Conservation (phyloP, 106 monocot genomes). For the Dendrobium nobile region DNA sequence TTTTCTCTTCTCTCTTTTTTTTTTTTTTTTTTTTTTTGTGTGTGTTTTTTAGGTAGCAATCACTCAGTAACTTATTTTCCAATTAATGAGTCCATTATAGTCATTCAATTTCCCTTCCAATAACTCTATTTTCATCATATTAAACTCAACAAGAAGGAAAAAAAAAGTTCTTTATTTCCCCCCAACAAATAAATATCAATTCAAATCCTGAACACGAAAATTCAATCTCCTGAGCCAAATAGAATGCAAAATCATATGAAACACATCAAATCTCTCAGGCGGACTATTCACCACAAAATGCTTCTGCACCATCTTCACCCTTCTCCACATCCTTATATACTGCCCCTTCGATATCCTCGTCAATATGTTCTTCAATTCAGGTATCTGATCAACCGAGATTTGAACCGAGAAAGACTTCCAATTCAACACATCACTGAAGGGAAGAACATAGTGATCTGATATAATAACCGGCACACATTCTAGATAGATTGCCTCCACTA, state of each 20-base stretch:
- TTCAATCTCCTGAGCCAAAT: constrained; percentile 82
- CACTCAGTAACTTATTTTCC: no score
- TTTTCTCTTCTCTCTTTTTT: no score
- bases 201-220: constrained; percentile 28
- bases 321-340: constrained; percentile 77
- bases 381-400: constrained; percentile 52
- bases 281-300: constrained; percentile 61
- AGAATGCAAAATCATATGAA: constrained; percentile 84
- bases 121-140: no score
- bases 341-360: constrained; percentile 43
- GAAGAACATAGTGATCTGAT: constrained; percentile 55
- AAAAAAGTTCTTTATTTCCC: no score
- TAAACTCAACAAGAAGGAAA: no score
- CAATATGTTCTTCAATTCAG: constrained; percentile 65
- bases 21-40: no score
- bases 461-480: constrained; percentile 84
- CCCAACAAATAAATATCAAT: neutral
- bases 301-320: constrained; percentile 49
- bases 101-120: no score
- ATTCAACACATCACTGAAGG: constrained; percentile 76
- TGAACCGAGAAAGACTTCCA: constrained; percentile 82
- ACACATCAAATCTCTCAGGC: constrained; percentile 65
- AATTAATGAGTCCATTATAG: no score
- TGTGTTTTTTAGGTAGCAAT: no score
- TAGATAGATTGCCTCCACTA: constrained; percentile 77